These are phyloP conservation scores for Penicillium sp. DNA, from an alignment of 2,329 filamentous ascomycete species.

Conservation along the genomic window DNA sequence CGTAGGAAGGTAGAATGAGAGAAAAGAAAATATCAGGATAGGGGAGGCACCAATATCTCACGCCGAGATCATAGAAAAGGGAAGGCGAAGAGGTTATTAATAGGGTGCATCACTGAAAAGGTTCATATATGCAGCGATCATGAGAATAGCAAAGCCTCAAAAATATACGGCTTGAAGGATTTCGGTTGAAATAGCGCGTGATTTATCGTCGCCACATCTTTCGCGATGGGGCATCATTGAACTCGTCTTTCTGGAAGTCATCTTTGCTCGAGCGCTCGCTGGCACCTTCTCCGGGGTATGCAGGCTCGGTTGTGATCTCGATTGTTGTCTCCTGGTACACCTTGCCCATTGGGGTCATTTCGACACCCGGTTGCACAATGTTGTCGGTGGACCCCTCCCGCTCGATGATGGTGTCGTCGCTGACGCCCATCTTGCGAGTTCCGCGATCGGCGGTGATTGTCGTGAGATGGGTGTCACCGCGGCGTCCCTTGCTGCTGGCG, in stretches of 20 bases:
- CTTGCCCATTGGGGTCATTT: conserved; percentile 36
- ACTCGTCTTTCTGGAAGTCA: conserved; percentile 23
- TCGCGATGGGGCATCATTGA: conserved; percentile 14
- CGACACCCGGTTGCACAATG: conserved; percentile 38
- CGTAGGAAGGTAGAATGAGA: neutral
- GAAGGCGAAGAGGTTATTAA: neutral
- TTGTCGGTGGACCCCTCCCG: conserved; percentile 49
- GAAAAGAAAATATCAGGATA: neutral
- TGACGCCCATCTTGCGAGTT: conserved; percentile 13
- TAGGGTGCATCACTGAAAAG: neutral
- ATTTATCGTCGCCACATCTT: conserved; percentile 27
- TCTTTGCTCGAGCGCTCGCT: conserved; percentile 32
- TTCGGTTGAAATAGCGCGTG: neutral
- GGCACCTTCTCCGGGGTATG: conserved; percentile 24
- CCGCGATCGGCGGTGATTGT: conserved; percentile 31
- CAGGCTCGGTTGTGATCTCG: conserved; percentile 41
- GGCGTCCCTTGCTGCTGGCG: conserved; percentile 26
- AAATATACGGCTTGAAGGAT: neutral
- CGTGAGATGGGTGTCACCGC: conserved; percentile 32
- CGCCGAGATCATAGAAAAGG: neutral
- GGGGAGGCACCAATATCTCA: neutral
- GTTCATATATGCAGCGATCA: neutral
- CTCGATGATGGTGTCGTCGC: conserved; percentile 29
- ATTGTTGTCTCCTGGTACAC: conserved; percentile 48
- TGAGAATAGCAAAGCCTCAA: neutral